Base-by-base conservation (phyloP, 768 basidiomycete genomes). In the Kondoa subrosea region DNA sequence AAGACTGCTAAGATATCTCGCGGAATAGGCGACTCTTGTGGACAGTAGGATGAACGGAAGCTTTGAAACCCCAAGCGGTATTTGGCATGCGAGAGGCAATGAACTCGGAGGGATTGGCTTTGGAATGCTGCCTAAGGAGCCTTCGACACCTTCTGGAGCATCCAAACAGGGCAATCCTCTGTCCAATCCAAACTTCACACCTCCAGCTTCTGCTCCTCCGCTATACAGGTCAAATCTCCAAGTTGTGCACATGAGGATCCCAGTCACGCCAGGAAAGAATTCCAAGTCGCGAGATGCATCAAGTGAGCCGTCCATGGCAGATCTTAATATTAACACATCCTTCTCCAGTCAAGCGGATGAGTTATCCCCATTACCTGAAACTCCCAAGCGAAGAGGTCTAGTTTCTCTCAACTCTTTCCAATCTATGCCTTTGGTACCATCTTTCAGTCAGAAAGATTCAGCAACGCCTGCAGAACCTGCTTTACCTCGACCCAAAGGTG, bases 391-490 rank as follows among this genome's bases (percentile, higher is more conserved):
- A 27, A 27, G 61, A 21, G 61, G 29, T 63, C 61, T 63, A 27
- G 61, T 63, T 32, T 63, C 61, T 16, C 30, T 63, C 26, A 63
- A 63, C 61, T 63, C 61, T 32, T 63, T 63, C 4, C 33, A 27
- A 12, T 8, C 8, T n/a, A 21, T 63, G n/a, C 27, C 61, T 3
- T 27, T 12, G 29, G 27, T 32, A 12, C 33, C 29, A 8, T 50
- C 40, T 50, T 50, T 50, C 40, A 8, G 21, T 8, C 8, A 50
- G 40, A 21, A 50, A 8, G 21, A 50, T 50, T 50, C 40, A 8
- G 40, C 40, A 21, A 50, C 12, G 8, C 12, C 40, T 8, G 40
- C 40, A 8, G 40, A 50, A 17, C 16, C 14, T 3, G n/a, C n/a
- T n/a, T 21, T 31, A 16, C 15, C 16, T 3, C 3, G 61, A 33